These are phyloP conservation scores for Backusella macrospora DNA, from an alignment of 192 early-diverging fungal genomes.

Conservation along the genomic window DNA sequence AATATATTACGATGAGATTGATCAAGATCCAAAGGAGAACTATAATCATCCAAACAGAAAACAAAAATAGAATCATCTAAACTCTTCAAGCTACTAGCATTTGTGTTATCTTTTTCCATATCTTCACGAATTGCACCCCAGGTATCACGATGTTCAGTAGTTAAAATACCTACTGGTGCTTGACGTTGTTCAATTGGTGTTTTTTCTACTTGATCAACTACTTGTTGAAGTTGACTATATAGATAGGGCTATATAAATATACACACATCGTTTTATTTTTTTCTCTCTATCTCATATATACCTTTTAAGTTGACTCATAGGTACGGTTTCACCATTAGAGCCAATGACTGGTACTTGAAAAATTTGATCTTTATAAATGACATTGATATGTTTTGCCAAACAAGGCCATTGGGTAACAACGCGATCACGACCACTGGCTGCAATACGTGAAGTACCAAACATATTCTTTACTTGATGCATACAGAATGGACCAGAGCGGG, in stretches of 20 bases:
- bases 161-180: slow-evolving; percentile 77
- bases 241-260: neutral
- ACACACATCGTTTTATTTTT: neutral
- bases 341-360: slow-evolving; percentile 80
- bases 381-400: slow-evolving; percentile 78
- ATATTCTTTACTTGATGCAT: slow-evolving; percentile 94
- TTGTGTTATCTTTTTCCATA: slow-evolving; percentile 49
- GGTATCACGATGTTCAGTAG: slow-evolving; percentile 86
- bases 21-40: slow-evolving; percentile 63
- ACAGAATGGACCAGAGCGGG: slow-evolving; percentile 76
- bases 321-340: slow-evolving; percentile 64
- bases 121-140: slow-evolving; percentile 68
- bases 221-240: slow-evolving; percentile 42
- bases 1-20: slow-evolving; percentile 71
- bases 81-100: slow-evolving; percentile 57
- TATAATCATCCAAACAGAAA: slow-evolving; percentile 84
- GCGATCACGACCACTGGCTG: slow-evolving; percentile 68
- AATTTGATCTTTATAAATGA: slow-evolving; percentile 84
- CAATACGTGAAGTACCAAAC: slow-evolving; percentile 82
- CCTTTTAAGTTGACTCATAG: slow-evolving; percentile 47
- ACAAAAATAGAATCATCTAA: slow-evolving; percentile 86
- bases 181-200: slow-evolving; percentile 46
- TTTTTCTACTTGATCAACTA: slow-evolving; percentile 51
- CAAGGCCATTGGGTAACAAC: slow-evolving; percentile 74
- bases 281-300: slow-evolving; percentile 24